Percentiles rank a stretch among this genome's conserved stretches.
Conservation (phyloP, 164 flowering plant genomes). For the Stephania cephalantha region DNA sequence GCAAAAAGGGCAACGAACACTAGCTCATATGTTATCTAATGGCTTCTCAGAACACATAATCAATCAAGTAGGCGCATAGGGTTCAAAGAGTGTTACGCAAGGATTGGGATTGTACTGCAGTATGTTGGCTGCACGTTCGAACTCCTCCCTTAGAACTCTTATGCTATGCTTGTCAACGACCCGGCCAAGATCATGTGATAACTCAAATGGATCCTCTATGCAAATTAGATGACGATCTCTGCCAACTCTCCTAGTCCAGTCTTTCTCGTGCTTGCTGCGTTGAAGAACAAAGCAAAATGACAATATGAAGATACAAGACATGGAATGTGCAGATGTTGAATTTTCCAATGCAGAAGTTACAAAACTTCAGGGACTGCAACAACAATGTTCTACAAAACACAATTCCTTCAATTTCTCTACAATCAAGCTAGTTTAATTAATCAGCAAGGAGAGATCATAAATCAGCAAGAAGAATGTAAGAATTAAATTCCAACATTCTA, state of each 20-base stretch:
- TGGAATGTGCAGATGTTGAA: neutral
- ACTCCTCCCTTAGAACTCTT: conserved; percentile 73
- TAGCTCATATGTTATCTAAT: neutral
- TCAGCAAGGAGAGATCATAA: neutral
- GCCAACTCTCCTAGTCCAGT: conserved; percentile 90
- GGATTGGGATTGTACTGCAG: conserved; percentile 79
- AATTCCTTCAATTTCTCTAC: neutral
- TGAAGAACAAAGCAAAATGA: conserved; percentile 1
- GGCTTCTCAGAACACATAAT: neutral
- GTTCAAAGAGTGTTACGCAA: conserved; percentile 62
- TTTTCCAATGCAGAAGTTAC: neutral
- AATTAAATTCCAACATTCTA: neutral
- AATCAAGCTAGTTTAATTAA: neutral
- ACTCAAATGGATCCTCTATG: conserved; percentile 94
- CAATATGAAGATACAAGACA: neutral
- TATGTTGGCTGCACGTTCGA: conserved; percentile 79
- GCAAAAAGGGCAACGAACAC: neutral
- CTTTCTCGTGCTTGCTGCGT: conserved; percentile 72
- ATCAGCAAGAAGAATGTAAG: neutral
- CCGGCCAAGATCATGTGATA: conserved; percentile 84
- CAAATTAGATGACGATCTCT: conserved; percentile 92
- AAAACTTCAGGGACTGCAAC: neutral
- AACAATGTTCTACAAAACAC: neutral
- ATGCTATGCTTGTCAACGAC: conserved; percentile 88
- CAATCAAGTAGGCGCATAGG: conserved; percentile 37